Percentiles rank a stretch among this genome's conserved stretches.
Conservation (phyloP, 139 green algal species). For the Desmodesmus armatus region DNA sequence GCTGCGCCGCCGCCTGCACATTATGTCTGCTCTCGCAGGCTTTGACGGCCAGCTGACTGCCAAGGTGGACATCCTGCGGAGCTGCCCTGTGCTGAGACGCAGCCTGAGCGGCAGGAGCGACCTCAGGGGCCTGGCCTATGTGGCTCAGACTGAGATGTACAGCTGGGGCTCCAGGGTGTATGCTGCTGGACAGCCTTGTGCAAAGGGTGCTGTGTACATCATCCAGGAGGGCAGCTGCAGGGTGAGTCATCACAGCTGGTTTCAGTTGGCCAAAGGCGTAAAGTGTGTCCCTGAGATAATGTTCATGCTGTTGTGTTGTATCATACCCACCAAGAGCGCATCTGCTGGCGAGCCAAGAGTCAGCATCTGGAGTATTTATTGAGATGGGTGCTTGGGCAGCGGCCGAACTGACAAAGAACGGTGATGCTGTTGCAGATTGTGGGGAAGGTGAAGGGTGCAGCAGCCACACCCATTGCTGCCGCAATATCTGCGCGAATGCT, state of each 20-base stretch:
- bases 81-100: conserved; percentile 16
- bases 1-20: too few species aligned
- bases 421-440: too few species aligned
- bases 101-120: conserved; percentile 49
- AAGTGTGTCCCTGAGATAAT: background rate
- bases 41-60: conserved; percentile 63
- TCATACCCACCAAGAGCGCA: background rate
- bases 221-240: conserved; percentile 60
- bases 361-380: too few species aligned
- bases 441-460: too few species aligned
- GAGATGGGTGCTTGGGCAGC: too few species aligned
- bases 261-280: background rate
- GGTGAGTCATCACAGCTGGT: conserved; percentile 2
- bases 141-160: conserved; percentile 17
- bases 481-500: too few species aligned
- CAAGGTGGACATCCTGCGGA: conserved; percentile 40
- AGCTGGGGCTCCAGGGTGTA: conserved; percentile 40
- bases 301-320: background rate
- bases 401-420: too few species aligned
- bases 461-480: too few species aligned
- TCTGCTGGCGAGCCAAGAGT: too few species aligned
- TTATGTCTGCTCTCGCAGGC: too few species aligned
- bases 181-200: conserved; percentile 44
- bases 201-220: conserved; percentile 39
- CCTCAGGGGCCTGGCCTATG: conserved; percentile 49